A percentile compares a stretch with the other conserved stretches of the same genome.
Conservation (phyloP, 176 grass and related monocot genomes). For the Carex myosuroides region DNA sequence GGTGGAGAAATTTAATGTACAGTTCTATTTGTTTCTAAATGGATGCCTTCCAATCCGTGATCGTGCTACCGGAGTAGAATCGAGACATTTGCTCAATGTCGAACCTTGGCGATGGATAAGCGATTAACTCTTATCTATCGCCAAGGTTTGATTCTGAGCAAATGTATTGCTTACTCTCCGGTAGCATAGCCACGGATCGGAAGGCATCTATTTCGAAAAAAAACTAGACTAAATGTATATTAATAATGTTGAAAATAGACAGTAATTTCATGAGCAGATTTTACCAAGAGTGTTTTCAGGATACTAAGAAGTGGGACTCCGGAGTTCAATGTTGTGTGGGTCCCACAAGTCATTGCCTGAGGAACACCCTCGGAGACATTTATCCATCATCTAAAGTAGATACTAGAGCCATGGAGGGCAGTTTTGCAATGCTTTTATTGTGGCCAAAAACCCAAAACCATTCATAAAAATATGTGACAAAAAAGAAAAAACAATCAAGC, state of each 20-base stretch:
- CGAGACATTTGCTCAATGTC: too few relatives aligned
- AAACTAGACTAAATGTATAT: too few relatives aligned
- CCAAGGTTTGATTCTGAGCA: too few relatives aligned
- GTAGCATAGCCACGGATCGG: too few relatives aligned
- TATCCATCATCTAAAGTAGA: not conserved
- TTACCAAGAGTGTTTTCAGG: not conserved
- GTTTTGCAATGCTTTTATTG: not conserved
- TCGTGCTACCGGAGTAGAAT: too few relatives aligned
- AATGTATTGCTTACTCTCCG: too few relatives aligned
- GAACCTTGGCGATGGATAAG: too few relatives aligned
- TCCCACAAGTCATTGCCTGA: not conserved
- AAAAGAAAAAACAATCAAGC: not conserved
- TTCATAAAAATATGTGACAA: not conserved
- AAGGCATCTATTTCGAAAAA: too few relatives aligned
- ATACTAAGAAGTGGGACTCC: not conserved
- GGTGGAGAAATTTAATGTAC: too few relatives aligned
- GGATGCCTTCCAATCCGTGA: too few relatives aligned
- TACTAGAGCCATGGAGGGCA: not conserved
- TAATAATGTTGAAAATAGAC: not conserved
- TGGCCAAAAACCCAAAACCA: not conserved
- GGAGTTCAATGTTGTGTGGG: not conserved
- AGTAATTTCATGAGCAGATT: not conserved
- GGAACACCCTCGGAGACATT: not conserved
- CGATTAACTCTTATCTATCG: too few relatives aligned
- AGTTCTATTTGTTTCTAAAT: too few relatives aligned